Percentiles rank a stretch among this genome's conserved stretches.
phyloP scores from a whole-genome alignment of 2,329 filamentous ascomycete species.

The Trichoderma sp. region DNA sequence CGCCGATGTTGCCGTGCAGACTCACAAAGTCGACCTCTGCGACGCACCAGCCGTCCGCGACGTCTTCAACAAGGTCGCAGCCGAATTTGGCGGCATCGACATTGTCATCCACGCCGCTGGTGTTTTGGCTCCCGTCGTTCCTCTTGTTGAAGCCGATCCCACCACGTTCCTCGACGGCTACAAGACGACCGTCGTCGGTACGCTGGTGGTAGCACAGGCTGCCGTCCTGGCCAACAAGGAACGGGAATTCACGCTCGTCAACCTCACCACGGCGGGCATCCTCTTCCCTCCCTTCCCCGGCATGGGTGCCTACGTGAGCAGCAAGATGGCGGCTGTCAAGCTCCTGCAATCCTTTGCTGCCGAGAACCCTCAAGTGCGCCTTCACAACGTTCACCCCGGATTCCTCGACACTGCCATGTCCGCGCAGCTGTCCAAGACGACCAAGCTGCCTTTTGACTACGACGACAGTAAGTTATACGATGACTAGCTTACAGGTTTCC shows the following conservation, averaged over 20 bases:
- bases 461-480: not conserved
- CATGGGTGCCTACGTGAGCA: slow-evolving; percentile 6
- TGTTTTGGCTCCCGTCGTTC: not conserved
- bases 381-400: not conserved
- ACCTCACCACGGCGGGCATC: not conserved
- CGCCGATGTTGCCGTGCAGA: not conserved
- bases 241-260: not conserved
- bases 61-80: not conserved
- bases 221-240: not conserved
- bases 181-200: slow-evolving; percentile 1
- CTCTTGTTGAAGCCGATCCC: not conserved
- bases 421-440: not conserved
- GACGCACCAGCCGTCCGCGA: not conserved
- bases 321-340: slow-evolving; percentile 10
- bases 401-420: not conserved
- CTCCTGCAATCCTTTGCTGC: not conserved
- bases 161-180: not conserved
- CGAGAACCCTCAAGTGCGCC: not conserved
- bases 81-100: not conserved
- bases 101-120: not conserved
- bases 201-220: not conserved
- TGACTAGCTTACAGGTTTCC: not conserved
- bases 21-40: not conserved
- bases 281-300: not conserved
- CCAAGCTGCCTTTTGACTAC: not conserved